These are phyloP conservation scores for Adiantum capillusveneris DNA, from an alignment of 75 land plant genomes.

Conservation along the genomic window DNA sequence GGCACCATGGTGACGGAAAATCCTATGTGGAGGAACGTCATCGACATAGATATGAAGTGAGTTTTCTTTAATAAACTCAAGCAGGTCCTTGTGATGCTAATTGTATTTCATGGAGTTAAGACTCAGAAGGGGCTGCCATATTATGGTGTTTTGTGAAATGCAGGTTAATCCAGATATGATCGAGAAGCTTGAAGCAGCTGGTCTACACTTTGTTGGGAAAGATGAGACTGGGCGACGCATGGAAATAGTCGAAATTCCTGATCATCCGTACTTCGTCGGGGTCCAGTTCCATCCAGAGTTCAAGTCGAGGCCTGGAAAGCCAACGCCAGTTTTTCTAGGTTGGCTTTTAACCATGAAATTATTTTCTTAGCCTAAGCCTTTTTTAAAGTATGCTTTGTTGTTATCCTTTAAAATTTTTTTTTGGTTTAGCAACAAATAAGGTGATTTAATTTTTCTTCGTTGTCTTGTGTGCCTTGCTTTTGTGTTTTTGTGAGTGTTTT, in stretches of 20 bases:
- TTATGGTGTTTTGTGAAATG: too few relatives aligned
- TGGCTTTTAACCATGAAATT: slow-evolving; percentile 6
- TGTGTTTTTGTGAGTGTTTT: too few relatives aligned
- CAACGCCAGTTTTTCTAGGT: slow-evolving; percentile 86
- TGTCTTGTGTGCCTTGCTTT: too few relatives aligned
- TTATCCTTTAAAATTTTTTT: too few relatives aligned
- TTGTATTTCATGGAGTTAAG: too few relatives aligned
- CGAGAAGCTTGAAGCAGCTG: slow-evolving; percentile 55
- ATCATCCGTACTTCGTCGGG: slow-evolving; percentile 79
- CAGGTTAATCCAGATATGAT: slow-evolving; percentile 84
- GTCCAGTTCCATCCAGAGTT: slow-evolving; percentile 97
- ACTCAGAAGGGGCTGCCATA: too few relatives aligned
- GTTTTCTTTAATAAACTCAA: neutral
- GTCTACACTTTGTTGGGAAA: slow-evolving; percentile 71
- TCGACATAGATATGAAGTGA: slow-evolving; percentile 94
- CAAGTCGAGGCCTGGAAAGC: slow-evolving; percentile 88
- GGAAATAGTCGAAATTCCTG: slow-evolving; percentile 88
- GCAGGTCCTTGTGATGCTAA: neutral
- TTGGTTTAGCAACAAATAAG: too few relatives aligned
- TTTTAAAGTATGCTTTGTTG: too few relatives aligned
- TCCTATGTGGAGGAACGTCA: slow-evolving; percentile 82
- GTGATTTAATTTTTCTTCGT: too few relatives aligned
- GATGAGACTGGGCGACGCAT: slow-evolving; percentile 84
- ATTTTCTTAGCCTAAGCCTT: too few relatives aligned
- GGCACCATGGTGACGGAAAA: neutral